These are phyloP conservation scores for Suhomyces bolitotheri DNA, from an alignment of 1,139 yeast genomes.

Conservation along the genomic window DNA sequence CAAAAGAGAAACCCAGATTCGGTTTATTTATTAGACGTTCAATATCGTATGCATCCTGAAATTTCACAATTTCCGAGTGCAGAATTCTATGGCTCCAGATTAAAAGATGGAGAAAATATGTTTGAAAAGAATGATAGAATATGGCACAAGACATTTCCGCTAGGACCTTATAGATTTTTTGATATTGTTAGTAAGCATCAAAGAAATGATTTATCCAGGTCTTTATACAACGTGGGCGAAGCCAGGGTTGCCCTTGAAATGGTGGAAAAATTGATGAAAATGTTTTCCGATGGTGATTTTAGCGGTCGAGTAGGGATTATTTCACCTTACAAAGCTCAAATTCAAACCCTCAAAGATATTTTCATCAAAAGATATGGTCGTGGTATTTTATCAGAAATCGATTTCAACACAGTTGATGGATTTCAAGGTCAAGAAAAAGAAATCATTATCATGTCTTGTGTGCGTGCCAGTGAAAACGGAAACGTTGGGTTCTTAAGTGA, in stretches of 20 bases:
- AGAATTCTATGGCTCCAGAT: conserved; percentile 72
- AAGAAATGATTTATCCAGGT: conserved; percentile 61
- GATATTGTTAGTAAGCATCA: conserved; percentile 68
- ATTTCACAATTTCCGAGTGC: conserved; percentile 84
- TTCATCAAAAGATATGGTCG: conserved; percentile 66
- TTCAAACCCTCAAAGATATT: conserved; percentile 53
- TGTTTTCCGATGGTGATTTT: conserved; percentile 56
- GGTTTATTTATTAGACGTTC: conserved; percentile 82
- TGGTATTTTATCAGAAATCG: conserved; percentile 63
- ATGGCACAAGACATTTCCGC: conserved; percentile 64
- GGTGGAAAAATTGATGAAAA: conserved; percentile 53
- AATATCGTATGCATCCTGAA: conserved; percentile 96
- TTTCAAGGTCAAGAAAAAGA: conserved; percentile 98
- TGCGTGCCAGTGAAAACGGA: conserved; percentile 68
- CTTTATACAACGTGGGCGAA: conserved; percentile 70
- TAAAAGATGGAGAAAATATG: conserved; percentile 79
- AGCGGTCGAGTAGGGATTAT: conserved; percentile 82
- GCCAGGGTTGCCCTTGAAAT: conserved; percentile 72
- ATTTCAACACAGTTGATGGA: conserved; percentile 95
- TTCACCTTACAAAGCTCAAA: conserved; percentile 93
- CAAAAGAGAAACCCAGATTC: conserved; percentile 63
- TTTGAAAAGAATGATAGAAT: conserved; percentile 55
- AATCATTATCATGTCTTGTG: conserved; percentile 90
- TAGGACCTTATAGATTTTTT: conserved; percentile 79
- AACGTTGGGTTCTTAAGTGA: conserved; percentile 90